Evolutionary conservation across 139 green algal genomes (phyloP).

Genomic region (Chara braunii): DNA sequence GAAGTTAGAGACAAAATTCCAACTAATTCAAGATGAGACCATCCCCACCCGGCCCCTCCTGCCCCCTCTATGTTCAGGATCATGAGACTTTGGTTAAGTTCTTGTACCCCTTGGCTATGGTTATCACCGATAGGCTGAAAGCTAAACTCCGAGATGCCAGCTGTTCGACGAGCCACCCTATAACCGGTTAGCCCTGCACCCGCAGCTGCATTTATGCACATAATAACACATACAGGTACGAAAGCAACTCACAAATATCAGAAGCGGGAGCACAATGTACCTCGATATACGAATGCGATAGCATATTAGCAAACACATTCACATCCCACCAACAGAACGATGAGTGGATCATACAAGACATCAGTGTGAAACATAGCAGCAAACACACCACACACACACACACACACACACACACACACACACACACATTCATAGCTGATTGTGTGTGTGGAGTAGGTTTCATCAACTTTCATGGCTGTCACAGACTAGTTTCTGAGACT

Average conservation of each 20-base stretch:
- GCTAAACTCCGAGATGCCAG: slow-evolving; percentile 24
- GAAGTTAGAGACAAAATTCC: no score
- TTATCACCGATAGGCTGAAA: slow-evolving; percentile 26
- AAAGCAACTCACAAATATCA: slow-evolving; percentile 19
- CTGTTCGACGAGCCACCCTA: slow-evolving; percentile 22
- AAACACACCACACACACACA: not conserved
- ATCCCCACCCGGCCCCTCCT: no score
- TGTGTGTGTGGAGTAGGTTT: not conserved
- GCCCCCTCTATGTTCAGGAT: no score
- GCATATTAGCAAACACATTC: not conserved
- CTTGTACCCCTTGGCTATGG: slow-evolving; percentile 5
- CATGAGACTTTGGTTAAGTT: no score
- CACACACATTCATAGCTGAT: not conserved
- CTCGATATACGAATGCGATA: no score
- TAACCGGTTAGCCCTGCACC: slow-evolving; percentile 28
- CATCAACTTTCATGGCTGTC: no score
- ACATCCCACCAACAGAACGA: slow-evolving; percentile 1
- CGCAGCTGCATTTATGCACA: slow-evolving; percentile 19
- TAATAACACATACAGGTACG: not conserved
- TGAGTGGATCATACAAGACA: not conserved
- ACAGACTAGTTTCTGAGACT: no score
- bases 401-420: not conserved
- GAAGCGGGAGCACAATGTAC: slow-evolving; percentile 16
- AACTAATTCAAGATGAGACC: no score
- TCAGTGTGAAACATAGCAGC: not conserved